A percentile compares a stretch with the other conserved stretches of the same genome.
Evolutionary conservation across 495 filamentous ascomycete species (phyloP).

Genomic region (Parathielavia hyrcaniae): DNA sequence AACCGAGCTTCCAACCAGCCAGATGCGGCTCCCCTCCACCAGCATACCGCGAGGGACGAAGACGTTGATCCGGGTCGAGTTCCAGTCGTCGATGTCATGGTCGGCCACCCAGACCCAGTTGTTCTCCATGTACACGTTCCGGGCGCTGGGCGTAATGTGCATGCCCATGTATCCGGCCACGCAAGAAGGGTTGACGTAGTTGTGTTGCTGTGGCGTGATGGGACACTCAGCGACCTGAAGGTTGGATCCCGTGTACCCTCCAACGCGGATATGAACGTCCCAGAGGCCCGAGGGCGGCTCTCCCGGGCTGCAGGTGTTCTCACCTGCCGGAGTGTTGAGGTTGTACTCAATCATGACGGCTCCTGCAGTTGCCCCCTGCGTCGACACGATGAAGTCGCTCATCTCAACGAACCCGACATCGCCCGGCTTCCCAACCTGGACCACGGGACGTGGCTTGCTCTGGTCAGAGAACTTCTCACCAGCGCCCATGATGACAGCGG

Average conservation of each 20-base stretch:
- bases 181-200: slow-evolving; percentile 49
- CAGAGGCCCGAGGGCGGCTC: slow-evolving; percentile 71
- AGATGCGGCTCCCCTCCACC: slow-evolving; percentile 55
- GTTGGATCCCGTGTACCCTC: slow-evolving; percentile 70
- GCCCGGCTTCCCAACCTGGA: slow-evolving; percentile 46
- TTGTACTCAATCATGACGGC: slow-evolving; percentile 82
- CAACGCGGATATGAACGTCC: slow-evolving; percentile 83
- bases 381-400: slow-evolving; percentile 46
- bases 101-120: slow-evolving; percentile 92
- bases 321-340: slow-evolving; percentile 38
- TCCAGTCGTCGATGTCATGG: slow-evolving; percentile 69
- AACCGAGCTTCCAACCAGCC: slow-evolving; percentile 67
- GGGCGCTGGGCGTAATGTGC: slow-evolving; percentile 65
- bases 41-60: slow-evolving; percentile 83
- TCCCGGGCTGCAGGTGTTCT: slow-evolving; percentile 35
- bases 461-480: slow-evolving; percentile 45
- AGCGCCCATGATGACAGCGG: slow-evolving; percentile 36
- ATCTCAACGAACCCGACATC: slow-evolving; percentile 52
- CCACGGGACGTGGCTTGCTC: slow-evolving; percentile 43
- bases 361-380: slow-evolving; percentile 38
- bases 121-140: slow-evolving; percentile 75
- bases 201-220: slow-evolving; percentile 54
- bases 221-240: slow-evolving; percentile 67
- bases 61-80: slow-evolving; percentile 67
- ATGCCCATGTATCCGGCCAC: slow-evolving; percentile 72